These are phyloP conservation scores for Serendipita sp. DNA, from an alignment of 768 basidiomycete species.

Conservation along the genomic window DNA sequence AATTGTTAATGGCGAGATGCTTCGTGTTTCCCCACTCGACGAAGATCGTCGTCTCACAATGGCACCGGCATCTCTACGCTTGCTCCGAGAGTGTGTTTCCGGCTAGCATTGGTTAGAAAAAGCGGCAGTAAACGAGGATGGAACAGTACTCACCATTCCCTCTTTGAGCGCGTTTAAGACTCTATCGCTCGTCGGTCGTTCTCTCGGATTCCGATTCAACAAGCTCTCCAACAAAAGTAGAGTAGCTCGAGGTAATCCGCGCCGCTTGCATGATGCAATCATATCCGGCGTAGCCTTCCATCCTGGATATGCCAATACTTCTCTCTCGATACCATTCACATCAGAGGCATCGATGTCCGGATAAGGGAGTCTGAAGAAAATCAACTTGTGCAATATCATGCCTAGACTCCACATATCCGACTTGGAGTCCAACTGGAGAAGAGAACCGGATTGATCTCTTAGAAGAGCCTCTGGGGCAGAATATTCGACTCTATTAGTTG, in stretches of 20 bases:
- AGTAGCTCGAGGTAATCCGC: conserved; percentile 56
- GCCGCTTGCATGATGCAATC: conserved; percentile 41
- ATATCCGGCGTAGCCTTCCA: conserved; percentile 36
- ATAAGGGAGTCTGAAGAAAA: conserved; percentile 84
- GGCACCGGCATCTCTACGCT: background rate
- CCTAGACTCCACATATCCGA: conserved; percentile 96
- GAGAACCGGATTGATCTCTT: conserved; percentile 35
- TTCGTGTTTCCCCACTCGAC: background rate
- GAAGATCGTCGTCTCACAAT: background rate
- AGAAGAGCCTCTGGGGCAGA: conserved; percentile 74
- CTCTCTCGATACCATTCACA: conserved; percentile 49
- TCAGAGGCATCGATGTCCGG: conserved; percentile 45
- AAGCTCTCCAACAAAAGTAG: conserved; percentile 59
- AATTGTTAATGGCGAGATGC: background rate
- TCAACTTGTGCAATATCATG: conserved; percentile 85
- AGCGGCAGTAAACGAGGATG: background rate
- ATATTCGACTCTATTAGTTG: conserved; percentile 51
- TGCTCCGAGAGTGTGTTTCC: conserved; percentile 12
- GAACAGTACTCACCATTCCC: conserved; percentile 19
- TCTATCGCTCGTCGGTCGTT: conserved; percentile 57
- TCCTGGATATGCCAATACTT: conserved; percentile 64
- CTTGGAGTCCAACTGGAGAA: conserved; percentile 65
- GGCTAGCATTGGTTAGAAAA: conserved; percentile 16
- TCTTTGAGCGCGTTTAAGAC: conserved; percentile 52
- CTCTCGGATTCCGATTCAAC: conserved; percentile 39